phyloP scores from a whole-genome alignment of 2,329 filamentous ascomycete species.

The Penicillium italicum region DNA sequence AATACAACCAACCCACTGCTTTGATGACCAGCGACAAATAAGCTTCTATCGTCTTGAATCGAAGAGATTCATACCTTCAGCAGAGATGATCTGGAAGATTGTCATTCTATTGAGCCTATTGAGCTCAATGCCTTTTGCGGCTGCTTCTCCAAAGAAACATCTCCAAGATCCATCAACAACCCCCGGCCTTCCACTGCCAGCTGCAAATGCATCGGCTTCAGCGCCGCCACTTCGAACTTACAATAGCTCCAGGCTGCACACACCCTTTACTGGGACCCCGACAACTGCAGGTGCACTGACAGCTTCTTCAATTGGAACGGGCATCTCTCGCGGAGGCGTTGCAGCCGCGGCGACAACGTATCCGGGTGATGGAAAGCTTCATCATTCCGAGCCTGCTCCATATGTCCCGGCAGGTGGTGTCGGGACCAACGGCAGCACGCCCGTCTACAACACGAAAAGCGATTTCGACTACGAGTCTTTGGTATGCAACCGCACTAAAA shows the following conservation, averaged over 20 bases:
- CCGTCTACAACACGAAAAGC: conserved; percentile 71
- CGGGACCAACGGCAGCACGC: conserved; percentile 72
- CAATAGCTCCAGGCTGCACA: conserved; percentile 59
- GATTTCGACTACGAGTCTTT: conserved; percentile 83
- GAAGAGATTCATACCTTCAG: neutral
- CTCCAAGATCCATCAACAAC: neutral
- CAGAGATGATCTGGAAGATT: conserved; percentile 16
- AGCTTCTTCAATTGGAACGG: conserved; percentile 50
- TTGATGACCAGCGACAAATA: neutral
- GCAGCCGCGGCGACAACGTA: conserved; percentile 64
- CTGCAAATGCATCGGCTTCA: conserved; percentile 1
- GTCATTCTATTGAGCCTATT: conserved; percentile 16
- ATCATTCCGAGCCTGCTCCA: conserved; percentile 65
- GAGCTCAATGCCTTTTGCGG: conserved; percentile 14
- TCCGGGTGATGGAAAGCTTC: conserved; percentile 65
- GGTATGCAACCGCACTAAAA: conserved; percentile 23
- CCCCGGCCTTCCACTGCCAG: neutral
- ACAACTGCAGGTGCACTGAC: conserved; percentile 67
- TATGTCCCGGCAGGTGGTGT: conserved; percentile 70
- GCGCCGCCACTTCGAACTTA: conserved; percentile 45
- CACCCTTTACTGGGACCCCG: conserved; percentile 62
- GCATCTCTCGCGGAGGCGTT: conserved; percentile 57
- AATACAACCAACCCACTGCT: neutral
- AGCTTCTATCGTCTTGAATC: neutral
- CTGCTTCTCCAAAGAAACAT: conserved; percentile 17